Percentiles rank a stretch among this genome's conserved stretches.
phyloP scores from a whole-genome alignment of 2,329 filamentous ascomycete species.

The Fusarium temperatum region DNA sequence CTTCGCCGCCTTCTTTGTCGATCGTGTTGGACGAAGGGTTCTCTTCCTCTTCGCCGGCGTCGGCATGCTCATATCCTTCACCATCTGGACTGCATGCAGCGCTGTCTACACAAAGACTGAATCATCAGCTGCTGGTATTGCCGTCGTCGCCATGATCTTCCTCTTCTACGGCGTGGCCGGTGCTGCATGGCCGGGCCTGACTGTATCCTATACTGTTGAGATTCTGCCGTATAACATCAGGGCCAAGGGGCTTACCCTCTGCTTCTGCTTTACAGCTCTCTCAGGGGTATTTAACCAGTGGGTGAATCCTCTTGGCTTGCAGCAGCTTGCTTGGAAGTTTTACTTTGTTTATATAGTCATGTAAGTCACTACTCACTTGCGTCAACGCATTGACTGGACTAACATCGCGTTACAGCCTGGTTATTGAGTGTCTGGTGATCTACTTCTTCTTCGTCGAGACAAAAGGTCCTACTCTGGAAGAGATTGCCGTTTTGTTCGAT shows the following conservation, averaged over 20 bases:
- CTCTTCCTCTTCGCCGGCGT: slow-evolving; percentile 37
- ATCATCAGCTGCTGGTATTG: slow-evolving; percentile 24
- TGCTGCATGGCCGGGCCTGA: slow-evolving; percentile 39
- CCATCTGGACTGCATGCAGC: slow-evolving; percentile 36
- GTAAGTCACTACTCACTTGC: not conserved
- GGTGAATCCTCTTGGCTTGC: slow-evolving; percentile 37
- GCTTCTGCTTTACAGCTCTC: slow-evolving; percentile 38
- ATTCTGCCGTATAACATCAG: slow-evolving; percentile 38
- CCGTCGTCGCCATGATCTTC: slow-evolving; percentile 40
- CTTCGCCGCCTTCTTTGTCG: slow-evolving; percentile 37
- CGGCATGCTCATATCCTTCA: slow-evolving; percentile 39
- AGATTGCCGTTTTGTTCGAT: slow-evolving; percentile 39
- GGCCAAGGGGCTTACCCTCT: slow-evolving; percentile 39
- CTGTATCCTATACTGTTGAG: slow-evolving; percentile 37
- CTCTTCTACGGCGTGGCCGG: slow-evolving; percentile 38
- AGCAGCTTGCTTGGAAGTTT: slow-evolving; percentile 35
- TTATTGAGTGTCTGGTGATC: slow-evolving; percentile 37
- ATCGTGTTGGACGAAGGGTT: slow-evolving; percentile 33
- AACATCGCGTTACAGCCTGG: not conserved
- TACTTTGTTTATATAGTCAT: slow-evolving; percentile 40
- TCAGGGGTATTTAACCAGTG: slow-evolving; percentile 40
- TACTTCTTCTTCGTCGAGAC: slow-evolving; percentile 43
- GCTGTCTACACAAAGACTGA: slow-evolving; percentile 39
- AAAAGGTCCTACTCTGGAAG: slow-evolving; percentile 33
- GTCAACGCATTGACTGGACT: rapidly evolving